These are phyloP conservation scores for Sonneratia alba DNA, from an alignment of 345 rosid species.

Conservation along the genomic window DNA sequence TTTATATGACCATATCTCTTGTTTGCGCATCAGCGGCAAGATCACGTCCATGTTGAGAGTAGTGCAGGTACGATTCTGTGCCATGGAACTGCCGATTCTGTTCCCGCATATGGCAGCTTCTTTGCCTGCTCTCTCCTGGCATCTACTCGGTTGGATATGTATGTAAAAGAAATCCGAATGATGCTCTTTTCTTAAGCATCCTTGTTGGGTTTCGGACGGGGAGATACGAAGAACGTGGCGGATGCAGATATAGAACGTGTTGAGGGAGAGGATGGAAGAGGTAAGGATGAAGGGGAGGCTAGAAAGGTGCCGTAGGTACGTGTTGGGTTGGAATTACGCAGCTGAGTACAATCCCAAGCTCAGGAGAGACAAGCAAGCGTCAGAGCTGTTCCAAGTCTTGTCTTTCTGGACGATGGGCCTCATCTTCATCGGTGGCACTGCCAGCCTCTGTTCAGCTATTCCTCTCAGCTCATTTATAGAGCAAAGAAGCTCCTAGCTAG, in stretches of 20 bases:
- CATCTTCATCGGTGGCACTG: conserved; percentile 23
- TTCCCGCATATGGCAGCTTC: too few species aligned
- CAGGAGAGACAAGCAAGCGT: conserved; percentile 9
- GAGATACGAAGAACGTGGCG: conserved; percentile 16
- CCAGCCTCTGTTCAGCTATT: conserved; percentile 30
- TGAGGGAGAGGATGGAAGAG: conserved; percentile 37
- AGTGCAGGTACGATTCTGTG: too few species aligned
- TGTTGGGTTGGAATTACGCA: conserved; percentile 38
- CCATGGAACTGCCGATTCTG: too few species aligned
- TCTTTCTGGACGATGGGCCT: conserved; percentile 27
- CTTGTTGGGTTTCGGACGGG: conserved; percentile 12
- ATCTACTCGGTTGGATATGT: too few species aligned
- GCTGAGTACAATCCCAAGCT: conserved; percentile 13
- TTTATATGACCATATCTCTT: too few species aligned
- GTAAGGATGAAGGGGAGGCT: conserved; percentile 40
- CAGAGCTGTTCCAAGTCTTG: conserved; percentile 20
- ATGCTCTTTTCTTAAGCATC: background rate
- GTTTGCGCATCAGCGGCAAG: too few species aligned
- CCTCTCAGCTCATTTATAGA: too few species aligned
- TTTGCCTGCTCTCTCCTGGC: too few species aligned
- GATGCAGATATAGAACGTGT: conserved; percentile 30
- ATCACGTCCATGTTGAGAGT: too few species aligned
- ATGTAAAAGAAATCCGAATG: too few species aligned
- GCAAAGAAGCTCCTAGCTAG: background rate
- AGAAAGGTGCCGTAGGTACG: conserved; percentile 35